phyloP scores from a whole-genome alignment of 176 grass and related monocot species.

The Ananas comosus region DNA sequence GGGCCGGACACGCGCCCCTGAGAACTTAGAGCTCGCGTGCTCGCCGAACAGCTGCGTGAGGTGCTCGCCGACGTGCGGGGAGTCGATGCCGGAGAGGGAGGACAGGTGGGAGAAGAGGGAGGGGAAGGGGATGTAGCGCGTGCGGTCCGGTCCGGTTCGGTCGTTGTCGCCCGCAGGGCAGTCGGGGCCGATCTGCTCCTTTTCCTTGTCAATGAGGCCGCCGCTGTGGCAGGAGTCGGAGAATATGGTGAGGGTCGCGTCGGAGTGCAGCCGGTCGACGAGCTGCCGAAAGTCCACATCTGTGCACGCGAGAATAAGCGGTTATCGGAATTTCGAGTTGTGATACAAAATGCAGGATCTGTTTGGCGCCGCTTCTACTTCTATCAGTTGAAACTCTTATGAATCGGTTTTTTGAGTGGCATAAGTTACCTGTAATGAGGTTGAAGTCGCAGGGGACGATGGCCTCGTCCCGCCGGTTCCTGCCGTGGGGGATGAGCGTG shows the following conservation, averaged over 20 bases:
- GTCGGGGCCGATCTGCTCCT: constrained; percentile 86
- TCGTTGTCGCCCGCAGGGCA: constrained; percentile 24
- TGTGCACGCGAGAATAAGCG: background rate
- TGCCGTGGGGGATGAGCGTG: constrained; percentile 61
- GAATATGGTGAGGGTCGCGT: constrained; percentile 67
- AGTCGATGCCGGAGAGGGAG: background rate
- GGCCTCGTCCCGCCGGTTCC: constrained; percentile 89
- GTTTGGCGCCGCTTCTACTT: too few relatives aligned
- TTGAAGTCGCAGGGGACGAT: constrained; percentile 87
- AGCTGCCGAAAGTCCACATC: constrained; percentile 83
- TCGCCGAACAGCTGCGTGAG: background rate
- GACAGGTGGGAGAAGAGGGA: background rate
- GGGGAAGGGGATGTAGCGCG: constrained; percentile 29
- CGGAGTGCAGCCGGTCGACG: constrained; percentile 49
- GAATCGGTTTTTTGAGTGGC: background rate
- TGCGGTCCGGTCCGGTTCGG: background rate
- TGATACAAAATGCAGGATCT: too few relatives aligned
- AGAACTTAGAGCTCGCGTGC: constrained; percentile 29
- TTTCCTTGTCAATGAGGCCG: constrained; percentile 65
- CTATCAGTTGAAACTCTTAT: too few relatives aligned
- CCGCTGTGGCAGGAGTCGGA: constrained; percentile 88
- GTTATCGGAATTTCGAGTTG: too few relatives aligned
- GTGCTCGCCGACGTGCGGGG: background rate
- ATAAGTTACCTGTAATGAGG: constrained; percentile 53
- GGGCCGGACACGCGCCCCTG: constrained; percentile 20